Base-by-base conservation (phyloP, 140 eudicot genomes). In the Flaveria floridana region DNA sequence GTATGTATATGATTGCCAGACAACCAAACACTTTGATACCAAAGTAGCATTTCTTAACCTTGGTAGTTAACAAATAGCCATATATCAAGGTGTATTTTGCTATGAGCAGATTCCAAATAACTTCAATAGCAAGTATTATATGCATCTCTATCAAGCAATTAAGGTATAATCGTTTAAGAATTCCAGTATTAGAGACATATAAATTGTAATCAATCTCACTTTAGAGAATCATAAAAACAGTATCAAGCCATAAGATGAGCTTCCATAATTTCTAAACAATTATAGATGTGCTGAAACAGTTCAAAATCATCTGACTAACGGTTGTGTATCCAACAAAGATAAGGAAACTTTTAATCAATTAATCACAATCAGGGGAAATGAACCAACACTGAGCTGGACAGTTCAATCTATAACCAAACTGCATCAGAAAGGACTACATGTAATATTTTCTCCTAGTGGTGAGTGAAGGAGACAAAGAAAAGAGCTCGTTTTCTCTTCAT, bases 41-140 rank as follows among this genome's bases (percentile, higher is more conserved):
- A 42, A 20, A 7, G 10, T 64, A 20, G 13, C 52, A 65, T 51
- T 66, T 65, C 68, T 62, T 52, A 76, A 37, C 39, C 52, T 8
- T 51, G 52, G 28, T 66, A 34, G 57, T 18, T 73, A 73, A 42
- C 30, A 21, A 14, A 73, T 73, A 72, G 42, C 39, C 61, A 46
- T 12, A 41, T 73, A 59, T 25, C 1, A 42, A 61, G 19, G 50
- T 50, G 18, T 8, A 44, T 62, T 18, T 44, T 62, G 41, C 25
- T 61, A 44, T 61, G 25, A 51, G 51, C 51, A 46, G 71, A 41
- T 73, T 73, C 26, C 44, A 73, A 34, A 57, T 37, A 72, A 15
- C n/a, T 72, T 11, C 34, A 75, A 50, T 12, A 51, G 80, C 8
- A 37, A 19, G 19, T 64, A 30, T 21, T 1, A 21, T 30, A 23